Conservation (phyloP, 306 rosid species). For the Inga leiocalycina region DNA sequence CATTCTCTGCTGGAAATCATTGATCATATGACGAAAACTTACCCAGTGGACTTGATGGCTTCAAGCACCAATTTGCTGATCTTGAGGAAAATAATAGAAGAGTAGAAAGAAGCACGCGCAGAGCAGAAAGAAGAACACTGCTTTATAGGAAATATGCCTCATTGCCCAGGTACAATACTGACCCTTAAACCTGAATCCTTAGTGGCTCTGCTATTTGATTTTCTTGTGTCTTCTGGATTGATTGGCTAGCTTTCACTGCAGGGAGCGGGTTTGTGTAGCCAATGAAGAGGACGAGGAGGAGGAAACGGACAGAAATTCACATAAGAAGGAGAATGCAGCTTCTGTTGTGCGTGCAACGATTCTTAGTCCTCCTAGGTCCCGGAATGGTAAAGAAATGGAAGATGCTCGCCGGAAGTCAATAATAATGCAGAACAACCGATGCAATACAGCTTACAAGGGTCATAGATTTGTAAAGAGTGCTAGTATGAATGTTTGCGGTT, state of each 20-base stretch:
- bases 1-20: neutral
- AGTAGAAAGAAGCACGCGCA: slow-evolving; percentile 41
- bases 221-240: slow-evolving; percentile 1
- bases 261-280: slow-evolving; percentile 53
- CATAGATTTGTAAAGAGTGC: slow-evolving; percentile 41
- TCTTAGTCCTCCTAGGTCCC: slow-evolving; percentile 50
- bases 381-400: slow-evolving; percentile 25
- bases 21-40: neutral
- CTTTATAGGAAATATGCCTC: slow-evolving; percentile 63
- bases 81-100: slow-evolving; percentile 53
- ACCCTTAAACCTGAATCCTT: neutral
- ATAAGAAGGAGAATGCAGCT: slow-evolving; percentile 30
- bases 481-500: slow-evolving; percentile 43
- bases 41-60: slow-evolving; percentile 65
- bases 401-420: slow-evolving; percentile 23
- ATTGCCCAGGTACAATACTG: slow-evolving; percentile 55
- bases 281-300: slow-evolving; percentile 34
- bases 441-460: slow-evolving; percentile 27
- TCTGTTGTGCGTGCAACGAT: slow-evolving; percentile 46
- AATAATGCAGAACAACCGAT: slow-evolving; percentile 33
- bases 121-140: slow-evolving; percentile 48
- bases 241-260: slow-evolving; percentile 20
- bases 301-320: slow-evolving; percentile 26
- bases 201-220: neutral
- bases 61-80: slow-evolving; percentile 61